Evolutionary conservation across 257 asterid species (phyloP).

Genomic region (Scutellaria baicalensis): DNA sequence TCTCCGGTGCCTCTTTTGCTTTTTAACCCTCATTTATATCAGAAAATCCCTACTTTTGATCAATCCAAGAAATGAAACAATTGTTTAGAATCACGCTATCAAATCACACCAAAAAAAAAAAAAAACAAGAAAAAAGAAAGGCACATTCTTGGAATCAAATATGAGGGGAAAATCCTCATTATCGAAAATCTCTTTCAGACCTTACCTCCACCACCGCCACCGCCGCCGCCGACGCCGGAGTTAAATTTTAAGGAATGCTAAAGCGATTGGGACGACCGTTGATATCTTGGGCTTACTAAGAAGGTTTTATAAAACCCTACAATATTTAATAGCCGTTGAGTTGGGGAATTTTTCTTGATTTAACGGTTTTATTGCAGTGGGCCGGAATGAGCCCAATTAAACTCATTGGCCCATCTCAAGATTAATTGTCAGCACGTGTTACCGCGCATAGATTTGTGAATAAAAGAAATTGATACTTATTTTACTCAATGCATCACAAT

Average conservation of each 20-base stretch:
- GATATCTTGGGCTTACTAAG: too few species aligned
- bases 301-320: not conserved
- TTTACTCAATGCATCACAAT: too few species aligned
- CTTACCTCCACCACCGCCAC: not conserved
- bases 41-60: not conserved
- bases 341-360: not conserved
- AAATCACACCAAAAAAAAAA: not conserved
- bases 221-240: not conserved
- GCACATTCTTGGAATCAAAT: not conserved
- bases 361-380: not conserved
- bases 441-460: too few species aligned
- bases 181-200: not conserved
- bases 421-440: too few species aligned
- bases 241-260: not conserved
- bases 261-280: not conserved
- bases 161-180: not conserved
- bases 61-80: not conserved
- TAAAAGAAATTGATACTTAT: too few species aligned
- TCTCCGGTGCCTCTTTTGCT: slow-evolving; percentile 77
- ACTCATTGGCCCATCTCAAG: slow-evolving; percentile 1
- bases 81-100: not conserved
- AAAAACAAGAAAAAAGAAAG: too few species aligned
- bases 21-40: slow-evolving; percentile 59
- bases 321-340: not conserved
- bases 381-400: not conserved